Conservation (phyloP, 768 basidiomycete genomes). For the Antrodiella citrinella region DNA sequence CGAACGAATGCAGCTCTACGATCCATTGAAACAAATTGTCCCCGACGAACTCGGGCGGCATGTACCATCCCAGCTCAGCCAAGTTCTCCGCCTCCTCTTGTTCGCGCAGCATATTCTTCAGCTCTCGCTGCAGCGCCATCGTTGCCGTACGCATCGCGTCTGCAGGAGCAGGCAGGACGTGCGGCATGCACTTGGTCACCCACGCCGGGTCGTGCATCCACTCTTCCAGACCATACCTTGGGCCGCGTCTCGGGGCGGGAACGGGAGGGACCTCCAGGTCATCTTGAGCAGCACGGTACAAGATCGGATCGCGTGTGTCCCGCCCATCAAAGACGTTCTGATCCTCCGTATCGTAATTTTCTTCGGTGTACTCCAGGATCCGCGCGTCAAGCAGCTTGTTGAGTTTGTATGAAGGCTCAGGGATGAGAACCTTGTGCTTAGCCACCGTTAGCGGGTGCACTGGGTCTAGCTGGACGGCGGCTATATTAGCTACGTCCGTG, state of each 20-base stretch:
- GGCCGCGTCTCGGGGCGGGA: neutral
- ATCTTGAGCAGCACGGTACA: neutral
- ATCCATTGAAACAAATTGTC: conserved; percentile 71
- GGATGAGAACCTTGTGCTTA: conserved; percentile 35
- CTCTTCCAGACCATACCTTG: conserved; percentile 32
- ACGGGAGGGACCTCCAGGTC: neutral
- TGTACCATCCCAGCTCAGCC: conserved; percentile 61
- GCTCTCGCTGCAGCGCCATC: conserved; percentile 52
- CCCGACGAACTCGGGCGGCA: conserved; percentile 55
- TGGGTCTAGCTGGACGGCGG: conserved; percentile 44
- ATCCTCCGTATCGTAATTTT: conserved; percentile 45
- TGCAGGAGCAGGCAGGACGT: conserved; percentile 52
- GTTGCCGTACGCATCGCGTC: conserved; percentile 47
- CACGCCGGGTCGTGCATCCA: conserved; percentile 50
- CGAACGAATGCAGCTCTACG: conserved; percentile 66
- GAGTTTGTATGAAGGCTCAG: conserved; percentile 49
- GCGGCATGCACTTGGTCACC: conserved; percentile 34
- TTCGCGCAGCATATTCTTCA: conserved; percentile 52
- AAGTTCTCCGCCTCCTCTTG: conserved; percentile 38
- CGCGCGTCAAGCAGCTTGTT: conserved; percentile 37
- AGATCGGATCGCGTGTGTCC: too few species aligned
- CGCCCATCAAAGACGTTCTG: conserved; percentile 30
- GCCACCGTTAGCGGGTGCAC: conserved; percentile 33
- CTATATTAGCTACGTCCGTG: conserved; percentile 18
- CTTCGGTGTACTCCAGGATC: conserved; percentile 31